Percentiles rank a stretch among this genome's conserved stretches.
phyloP scores from a whole-genome alignment of 129 eudicot genomes.

The Kitagawia praeruptora region DNA sequence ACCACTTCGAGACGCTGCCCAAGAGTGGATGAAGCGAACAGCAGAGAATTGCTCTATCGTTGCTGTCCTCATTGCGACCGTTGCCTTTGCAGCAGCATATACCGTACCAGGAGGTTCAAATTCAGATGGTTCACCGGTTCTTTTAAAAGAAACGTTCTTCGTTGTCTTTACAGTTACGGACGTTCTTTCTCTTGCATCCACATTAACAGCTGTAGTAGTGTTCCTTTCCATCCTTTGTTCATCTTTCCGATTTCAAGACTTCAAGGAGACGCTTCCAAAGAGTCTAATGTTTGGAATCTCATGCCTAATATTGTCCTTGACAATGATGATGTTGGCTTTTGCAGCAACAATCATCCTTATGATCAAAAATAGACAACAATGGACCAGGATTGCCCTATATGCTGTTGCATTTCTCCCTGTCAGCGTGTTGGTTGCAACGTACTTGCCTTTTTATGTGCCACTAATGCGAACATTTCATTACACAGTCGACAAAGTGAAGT shows the following conservation, averaged over 20 bases:
- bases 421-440: slow-evolving; percentile 13
- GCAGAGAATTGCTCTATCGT: slow-evolving; percentile 39
- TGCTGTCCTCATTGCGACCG: slow-evolving; percentile 32
- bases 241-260: too few species aligned
- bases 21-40: slow-evolving; percentile 28
- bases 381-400: too few species aligned
- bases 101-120: slow-evolving; percentile 30
- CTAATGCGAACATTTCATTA: not conserved
- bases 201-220: too few species aligned
- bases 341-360: too few species aligned
- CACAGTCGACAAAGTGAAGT: not conserved
- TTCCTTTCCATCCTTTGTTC: too few species aligned
- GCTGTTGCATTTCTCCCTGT: too few species aligned
- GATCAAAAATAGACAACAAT: too few species aligned
- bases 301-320: too few species aligned
- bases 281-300: too few species aligned
- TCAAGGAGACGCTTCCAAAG: too few species aligned
- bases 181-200: slow-evolving; percentile 17
- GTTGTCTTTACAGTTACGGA: slow-evolving; percentile 24
- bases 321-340: too few species aligned
- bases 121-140: slow-evolving; percentile 25
- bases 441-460: not conserved
- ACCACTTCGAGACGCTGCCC: slow-evolving; percentile 16
- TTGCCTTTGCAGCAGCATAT: slow-evolving; percentile 44
- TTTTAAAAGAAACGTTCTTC: slow-evolving; percentile 17